Base-by-base conservation (phyloP, 2,329 filamentous ascomycete genomes). In the Microsporum canis region DNA sequence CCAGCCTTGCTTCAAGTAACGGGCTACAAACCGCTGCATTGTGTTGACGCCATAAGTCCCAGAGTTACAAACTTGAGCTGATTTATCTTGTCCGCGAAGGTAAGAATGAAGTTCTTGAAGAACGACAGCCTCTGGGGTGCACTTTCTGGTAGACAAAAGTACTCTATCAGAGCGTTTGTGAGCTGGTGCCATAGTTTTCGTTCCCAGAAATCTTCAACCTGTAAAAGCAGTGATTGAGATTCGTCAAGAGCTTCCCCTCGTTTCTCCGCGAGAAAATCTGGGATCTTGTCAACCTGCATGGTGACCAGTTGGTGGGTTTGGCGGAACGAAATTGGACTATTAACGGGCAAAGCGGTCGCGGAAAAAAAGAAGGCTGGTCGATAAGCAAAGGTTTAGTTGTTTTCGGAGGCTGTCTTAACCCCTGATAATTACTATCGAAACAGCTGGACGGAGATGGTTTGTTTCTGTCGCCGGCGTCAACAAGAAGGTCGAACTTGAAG, bases 111-210 rank as follows among this genome's bases (percentile, higher is more conserved):
- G 69, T 85, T 86, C 78, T 94, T 90, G 82, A 94, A 99, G 76
- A 99, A 88, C 63, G 86, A 80, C 78, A 99, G 83, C 71, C 92
- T 87, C 78, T 95, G 90, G 62, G 84, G 81, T 61, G 85, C 87
- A 76, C 91, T 97, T 71, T 86, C 84, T 51, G 88, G 82, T 68
- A 89, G 79, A 70, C 86, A 86, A 79, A 96, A 99, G 82, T 92
- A 96, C 67, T 88, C 83, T 68, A 96, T 80, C 61, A 99, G 83
- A 59, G 87, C 81, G 71, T 96, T 88, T 39, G 94, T 99, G 67
- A 99, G 87, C 78, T 99, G 91, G 79, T 99, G 94, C 94, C 94
- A 99, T 77, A 99, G 83, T 79, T 96, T 96, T 70, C 92, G 87
- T 80, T 99, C 94, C 94, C 94, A 99, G 72, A 86, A 89, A 73